Evolutionary conservation across 169 alveolate species (phyloP), one percentile per base, ranked within the genome.

Genomic region (Neospora caninum): DNA sequence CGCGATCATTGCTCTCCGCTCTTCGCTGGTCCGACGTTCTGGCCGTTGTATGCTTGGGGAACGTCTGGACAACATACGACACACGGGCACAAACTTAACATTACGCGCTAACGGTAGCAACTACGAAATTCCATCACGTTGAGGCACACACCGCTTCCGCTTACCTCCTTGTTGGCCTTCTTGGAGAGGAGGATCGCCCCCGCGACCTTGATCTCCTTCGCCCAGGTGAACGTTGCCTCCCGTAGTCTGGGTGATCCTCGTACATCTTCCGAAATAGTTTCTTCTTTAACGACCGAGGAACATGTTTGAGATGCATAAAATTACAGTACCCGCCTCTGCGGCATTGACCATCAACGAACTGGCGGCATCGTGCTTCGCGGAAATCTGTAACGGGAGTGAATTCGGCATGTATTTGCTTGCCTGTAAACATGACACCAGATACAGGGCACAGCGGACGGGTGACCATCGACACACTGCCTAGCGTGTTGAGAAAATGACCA

Each of bases 351-450:
- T 99, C 99, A 53, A 98, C 99, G 95, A 98, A 99, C 95, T 99
- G 99, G 64, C 99, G 98, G 94, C 99, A 96, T 29, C 97, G 97
- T 54, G 99, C 99, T 92, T 99, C 99, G 82, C 99, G 98, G 96
- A 99, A 99, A 95, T 99, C 99, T n/a, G 99, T 98, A 16, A 99
- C 99, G 18, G 99, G 99, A 29, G 99, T 98, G 95, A 97, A 99
- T 94, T 99, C 99, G 41, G 98, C 98, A 83, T 98, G 98, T n/a
- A 99, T 98, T 18, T 86, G 93, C 93, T 94, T 98, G 18, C 96
- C 96, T 64, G 95, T 98, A 96, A 98, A 99, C 88, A 97, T 6
- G 67, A 9, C 69, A 38, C 38, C 89, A 82, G 18, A 41, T 0
- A 18, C 27, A 43, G 41, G 53, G 22, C 58, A 13, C 58, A 13